Conservation (phyloP, 2,329 filamentous ascomycete species). For the Ascosphaera acerosa region DNA sequence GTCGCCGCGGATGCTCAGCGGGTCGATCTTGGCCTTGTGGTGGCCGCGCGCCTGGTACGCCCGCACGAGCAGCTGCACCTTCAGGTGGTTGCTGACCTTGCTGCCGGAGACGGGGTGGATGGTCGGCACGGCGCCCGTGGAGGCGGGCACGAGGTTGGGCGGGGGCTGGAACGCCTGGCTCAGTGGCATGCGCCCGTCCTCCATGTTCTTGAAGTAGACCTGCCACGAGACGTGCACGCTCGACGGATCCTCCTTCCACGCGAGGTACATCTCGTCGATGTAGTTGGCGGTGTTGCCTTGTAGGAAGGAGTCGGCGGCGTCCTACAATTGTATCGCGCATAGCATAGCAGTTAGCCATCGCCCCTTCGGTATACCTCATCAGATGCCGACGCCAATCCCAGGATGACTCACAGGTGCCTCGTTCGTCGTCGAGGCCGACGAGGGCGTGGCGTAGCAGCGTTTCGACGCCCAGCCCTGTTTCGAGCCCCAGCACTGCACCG, state of each 20-base stretch:
- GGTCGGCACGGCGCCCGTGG: constrained; percentile 50
- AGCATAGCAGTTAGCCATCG: no score
- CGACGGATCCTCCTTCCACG: constrained; percentile 81
- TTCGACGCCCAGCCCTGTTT: no score
- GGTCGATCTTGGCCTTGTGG: constrained; percentile 95
- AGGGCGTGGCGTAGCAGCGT: no score
- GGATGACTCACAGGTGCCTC: no score
- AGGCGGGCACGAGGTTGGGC: constrained; percentile 65
- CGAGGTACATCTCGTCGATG: constrained; percentile 98
- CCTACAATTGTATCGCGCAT: constrained; percentile 27
- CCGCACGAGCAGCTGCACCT: constrained; percentile 89
- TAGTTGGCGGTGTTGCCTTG: constrained; percentile 95
- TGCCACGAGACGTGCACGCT: constrained; percentile 98
- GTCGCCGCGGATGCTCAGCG: constrained; percentile 75
- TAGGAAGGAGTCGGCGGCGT: constrained; percentile 88
- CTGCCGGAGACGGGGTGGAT: constrained; percentile 47
- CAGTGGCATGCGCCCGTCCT: constrained; percentile 90
- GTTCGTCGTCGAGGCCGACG: no score
- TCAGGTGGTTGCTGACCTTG: constrained; percentile 86
- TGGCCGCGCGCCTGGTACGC: constrained; percentile 96
- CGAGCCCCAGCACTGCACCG: no score
- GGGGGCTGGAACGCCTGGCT: constrained; percentile 92
- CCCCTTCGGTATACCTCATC: no score
- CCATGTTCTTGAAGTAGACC: constrained; percentile 99
- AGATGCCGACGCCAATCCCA: no score